Base-by-base conservation (phyloP, 108 stramenopile species). In the Stephanodiscus triporus region DNA sequence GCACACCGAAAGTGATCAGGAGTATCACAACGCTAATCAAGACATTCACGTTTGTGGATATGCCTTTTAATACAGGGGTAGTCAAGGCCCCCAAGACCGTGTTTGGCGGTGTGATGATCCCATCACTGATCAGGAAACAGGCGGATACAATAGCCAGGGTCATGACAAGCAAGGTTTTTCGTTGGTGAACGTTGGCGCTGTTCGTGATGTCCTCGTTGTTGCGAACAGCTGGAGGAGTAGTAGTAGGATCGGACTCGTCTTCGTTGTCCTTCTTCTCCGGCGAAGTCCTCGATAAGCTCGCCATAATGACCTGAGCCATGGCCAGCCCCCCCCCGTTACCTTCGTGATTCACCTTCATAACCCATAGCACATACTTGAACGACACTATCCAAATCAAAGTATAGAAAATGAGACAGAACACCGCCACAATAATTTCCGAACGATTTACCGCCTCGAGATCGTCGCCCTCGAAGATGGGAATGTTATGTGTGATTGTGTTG, bases 241-340 rank as follows among this genome's bases (percentile, higher is more conserved):
- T 42, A 13, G 40, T 42, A 13, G 9, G 40, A 13, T 11, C 11
- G 40, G 11, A 11, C 40, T 42, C 40, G 40, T 42, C 11, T 9
- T 42, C 11, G 40, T 9, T 11, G 40, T 42, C 40, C 40, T 42
- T 42, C 40, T 42, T 13, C 11, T 42, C 40, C 40, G 9, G 9
- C 9, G 11, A 11, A 11, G 40, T 42, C 40, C 11, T 9, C 11
- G 9, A 1, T 13, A 56, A 56, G 3, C 27, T 29, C 26, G 11
- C n/a, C 55, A 56, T 4, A 29, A 56, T 56, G 5, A 56, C 55
- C 29, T 56, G 55, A 14, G 55, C 55, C 55, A 56, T 56, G 55
- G 55, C 26, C 26, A 56, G n/a, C 6, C 8, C 4, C 2, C 55
- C 55, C 24, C 55, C 55, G 6, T 26, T n/a, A 14, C 55, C 55